phyloP scores from a whole-genome alignment of 345 rosid genomes.

The Eucalyptus curtisii region DNA sequence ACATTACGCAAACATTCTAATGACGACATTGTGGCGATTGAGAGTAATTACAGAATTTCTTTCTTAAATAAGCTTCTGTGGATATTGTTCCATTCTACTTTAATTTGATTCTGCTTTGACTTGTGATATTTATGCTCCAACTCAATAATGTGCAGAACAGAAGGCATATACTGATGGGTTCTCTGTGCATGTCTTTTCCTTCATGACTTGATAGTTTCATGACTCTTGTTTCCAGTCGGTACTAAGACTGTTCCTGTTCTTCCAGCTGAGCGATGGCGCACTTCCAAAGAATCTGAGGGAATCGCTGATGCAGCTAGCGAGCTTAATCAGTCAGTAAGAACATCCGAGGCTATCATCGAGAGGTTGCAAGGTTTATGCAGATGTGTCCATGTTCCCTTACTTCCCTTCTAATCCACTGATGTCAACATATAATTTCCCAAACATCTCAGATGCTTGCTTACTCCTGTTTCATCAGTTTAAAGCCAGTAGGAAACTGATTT shows the following conservation, averaged over 20 bases:
- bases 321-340: neutral
- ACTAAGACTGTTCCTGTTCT: neutral
- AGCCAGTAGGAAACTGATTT: too few relatives aligned
- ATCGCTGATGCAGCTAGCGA: slow-evolving; percentile 12
- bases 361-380: neutral
- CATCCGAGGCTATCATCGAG: neutral
- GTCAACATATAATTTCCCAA: neutral
- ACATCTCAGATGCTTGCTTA: neutral
- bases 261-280: slow-evolving; percentile 13
- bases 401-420: neutral
- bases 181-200: neutral
- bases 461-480: neutral
- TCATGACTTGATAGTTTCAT: neutral
- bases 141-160: neutral
- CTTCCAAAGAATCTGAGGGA: slow-evolving; percentile 22
- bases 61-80: neutral
- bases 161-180: neutral
- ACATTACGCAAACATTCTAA: neutral
- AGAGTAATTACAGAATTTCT: neutral
- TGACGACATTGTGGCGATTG: neutral
- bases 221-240: neutral
- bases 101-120: neutral
- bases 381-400: neutral
- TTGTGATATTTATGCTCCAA: neutral
- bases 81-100: neutral